A percentile compares a stretch with the other conserved stretches of the same genome.
Conservation (phyloP, 495 filamentous ascomycete genomes). For the Trichoderma asperelloides region DNA sequence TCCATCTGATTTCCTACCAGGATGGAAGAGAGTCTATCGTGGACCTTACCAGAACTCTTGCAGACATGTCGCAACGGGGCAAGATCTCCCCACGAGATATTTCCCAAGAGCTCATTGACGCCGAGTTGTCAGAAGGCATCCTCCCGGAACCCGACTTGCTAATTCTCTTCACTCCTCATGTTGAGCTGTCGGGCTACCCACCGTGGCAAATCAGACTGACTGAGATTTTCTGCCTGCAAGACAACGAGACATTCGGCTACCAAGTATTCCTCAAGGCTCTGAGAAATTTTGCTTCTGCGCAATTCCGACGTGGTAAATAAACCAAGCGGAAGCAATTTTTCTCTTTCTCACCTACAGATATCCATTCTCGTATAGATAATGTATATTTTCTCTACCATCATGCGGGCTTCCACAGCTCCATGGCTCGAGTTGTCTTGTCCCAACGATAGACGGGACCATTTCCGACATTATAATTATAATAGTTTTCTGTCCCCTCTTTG, state of each 20-base stretch:
- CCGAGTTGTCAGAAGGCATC: conserved; percentile 62
- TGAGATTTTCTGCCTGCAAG: conserved; percentile 75
- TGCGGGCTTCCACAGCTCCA: conserved; percentile 36
- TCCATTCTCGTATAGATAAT: conserved; percentile 1
- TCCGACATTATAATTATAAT: conserved; percentile 62
- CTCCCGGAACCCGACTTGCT: conserved; percentile 84
- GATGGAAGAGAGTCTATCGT: conserved; percentile 90
- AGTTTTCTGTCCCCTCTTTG: conserved; percentile 59
- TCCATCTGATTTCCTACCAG: conserved; percentile 81
- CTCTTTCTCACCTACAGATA: background rate
- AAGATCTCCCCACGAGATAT: conserved; percentile 75
- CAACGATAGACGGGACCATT: conserved; percentile 52
- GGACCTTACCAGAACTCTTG: conserved; percentile 87
- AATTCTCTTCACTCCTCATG: conserved; percentile 70
- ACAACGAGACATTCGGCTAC: conserved; percentile 76
- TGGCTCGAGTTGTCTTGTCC: conserved; percentile 44
- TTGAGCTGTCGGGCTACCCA: conserved; percentile 84
- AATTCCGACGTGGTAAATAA: conserved; percentile 80
- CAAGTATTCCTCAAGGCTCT: conserved; percentile 82
- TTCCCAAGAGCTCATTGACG: conserved; percentile 76
- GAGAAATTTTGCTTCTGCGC: conserved; percentile 73
- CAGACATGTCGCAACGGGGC: conserved; percentile 86
- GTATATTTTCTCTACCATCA: conserved; percentile 8
- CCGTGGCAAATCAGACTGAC: conserved; percentile 93
- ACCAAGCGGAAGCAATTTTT: background rate